Percentiles rank a stretch among this genome's conserved stretches.
Conservation (phyloP, 1,284 basidiomycete genomes). For the Spongispora temasekensis region DNA sequence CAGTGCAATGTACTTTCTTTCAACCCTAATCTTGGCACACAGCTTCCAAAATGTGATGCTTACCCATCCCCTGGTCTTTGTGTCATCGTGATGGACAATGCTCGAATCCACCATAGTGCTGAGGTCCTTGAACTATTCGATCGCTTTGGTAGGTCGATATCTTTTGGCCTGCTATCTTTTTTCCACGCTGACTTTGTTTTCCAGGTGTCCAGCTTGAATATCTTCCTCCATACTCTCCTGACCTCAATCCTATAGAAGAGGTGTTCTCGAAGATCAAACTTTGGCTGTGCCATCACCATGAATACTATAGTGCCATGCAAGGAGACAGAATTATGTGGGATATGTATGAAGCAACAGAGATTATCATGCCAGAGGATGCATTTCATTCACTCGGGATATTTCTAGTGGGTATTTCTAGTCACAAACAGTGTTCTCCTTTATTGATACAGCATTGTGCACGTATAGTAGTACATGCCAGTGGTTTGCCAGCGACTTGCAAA, state of each 20-base stretch:
- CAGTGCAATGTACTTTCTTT: not conserved
- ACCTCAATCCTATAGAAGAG: conserved; percentile 1
- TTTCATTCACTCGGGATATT: not conserved
- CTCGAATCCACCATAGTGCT: not conserved
- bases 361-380: conserved; percentile 1
- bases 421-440: not conserved
- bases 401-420: not conserved
- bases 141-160: not conserved
- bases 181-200: not conserved
- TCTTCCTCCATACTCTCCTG: conserved; percentile 1
- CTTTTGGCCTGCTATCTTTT: not conserved
- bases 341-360: not conserved
- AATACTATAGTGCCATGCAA: not conserved
- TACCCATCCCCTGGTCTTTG: not conserved
- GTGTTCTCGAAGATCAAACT: not conserved
- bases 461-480: not conserved
- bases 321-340: not conserved
- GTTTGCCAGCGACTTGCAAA: not conserved
- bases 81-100: conserved; percentile 1
- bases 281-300: not conserved
- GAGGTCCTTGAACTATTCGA: conserved; percentile 2
- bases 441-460: not conserved
- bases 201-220: not conserved
- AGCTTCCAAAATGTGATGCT: conserved; percentile 2
- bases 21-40: not conserved